phyloP scores from a whole-genome alignment of 73 alveolate genomes.

The Paramecium caudatum region DNA sequence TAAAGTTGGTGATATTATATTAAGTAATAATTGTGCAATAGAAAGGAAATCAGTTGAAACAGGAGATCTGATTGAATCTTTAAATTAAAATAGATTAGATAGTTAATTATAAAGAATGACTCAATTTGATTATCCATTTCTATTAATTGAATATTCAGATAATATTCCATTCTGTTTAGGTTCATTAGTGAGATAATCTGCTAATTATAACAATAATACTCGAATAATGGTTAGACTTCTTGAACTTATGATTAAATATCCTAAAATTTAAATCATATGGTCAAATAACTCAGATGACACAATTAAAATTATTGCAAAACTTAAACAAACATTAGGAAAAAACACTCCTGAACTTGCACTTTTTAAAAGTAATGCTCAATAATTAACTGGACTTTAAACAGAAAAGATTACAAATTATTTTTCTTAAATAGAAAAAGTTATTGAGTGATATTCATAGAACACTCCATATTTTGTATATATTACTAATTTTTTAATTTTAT shows the following conservation, averaged over 20 bases:
- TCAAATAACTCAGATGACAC: slow-evolving; percentile 52
- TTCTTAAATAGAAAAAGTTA: slow-evolving; percentile 34
- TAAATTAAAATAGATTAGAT: slow-evolving; percentile 87
- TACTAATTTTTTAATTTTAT: too few species aligned
- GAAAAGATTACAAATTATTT: slow-evolving; percentile 52
- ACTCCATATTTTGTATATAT: too few species aligned
- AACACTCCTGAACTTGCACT: slow-evolving; percentile 1
- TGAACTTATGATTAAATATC: slow-evolving; percentile 6
- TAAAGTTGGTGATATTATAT: slow-evolving; percentile 93
- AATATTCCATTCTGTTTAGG: slow-evolving; percentile 73
- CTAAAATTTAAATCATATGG: slow-evolving; percentile 33
- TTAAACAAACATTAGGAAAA: background rate
- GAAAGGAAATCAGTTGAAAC: slow-evolving; percentile 95
- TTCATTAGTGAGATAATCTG: slow-evolving; percentile 33
- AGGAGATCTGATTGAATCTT: slow-evolving; percentile 90
- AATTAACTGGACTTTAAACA: background rate
- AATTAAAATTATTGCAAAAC: slow-evolving; percentile 26
- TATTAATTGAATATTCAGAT: slow-evolving; percentile 94
- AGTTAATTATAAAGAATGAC: slow-evolving; percentile 87
- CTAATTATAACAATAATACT: background rate
- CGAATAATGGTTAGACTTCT: slow-evolving; percentile 25
- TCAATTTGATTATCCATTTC: slow-evolving; percentile 85
- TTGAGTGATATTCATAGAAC: too few species aligned
- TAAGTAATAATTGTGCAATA: slow-evolving; percentile 88
- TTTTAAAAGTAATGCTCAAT: slow-evolving; percentile 20